phyloP scores from a whole-genome alignment of 345 rosid species.

The Luvunga scandens region DNA sequence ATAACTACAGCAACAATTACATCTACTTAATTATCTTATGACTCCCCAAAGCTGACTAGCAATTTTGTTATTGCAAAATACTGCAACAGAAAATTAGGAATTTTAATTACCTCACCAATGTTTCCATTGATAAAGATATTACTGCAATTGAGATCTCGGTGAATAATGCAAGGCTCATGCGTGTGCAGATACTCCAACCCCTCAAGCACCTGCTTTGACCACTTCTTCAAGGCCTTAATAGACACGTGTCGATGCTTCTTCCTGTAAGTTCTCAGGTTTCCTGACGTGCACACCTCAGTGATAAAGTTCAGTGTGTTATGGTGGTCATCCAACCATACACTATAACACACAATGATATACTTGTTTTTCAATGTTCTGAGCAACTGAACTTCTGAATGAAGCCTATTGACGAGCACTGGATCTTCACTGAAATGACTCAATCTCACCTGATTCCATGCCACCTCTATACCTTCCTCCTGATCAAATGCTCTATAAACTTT shows the following conservation, averaged over 20 bases:
- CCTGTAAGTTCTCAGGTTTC: slow-evolving; percentile 60
- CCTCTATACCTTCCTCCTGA: slow-evolving; percentile 74
- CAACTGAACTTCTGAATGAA: slow-evolving; percentile 60
- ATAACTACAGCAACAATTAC: not conserved
- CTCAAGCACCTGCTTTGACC: slow-evolving; percentile 64
- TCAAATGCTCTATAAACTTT: slow-evolving; percentile 76
- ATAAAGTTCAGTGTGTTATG: slow-evolving; percentile 52
- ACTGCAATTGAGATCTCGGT: slow-evolving; percentile 67
- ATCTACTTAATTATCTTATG: not conserved
- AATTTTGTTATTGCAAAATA: not conserved
- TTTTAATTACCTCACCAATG: slow-evolving; percentile 47
- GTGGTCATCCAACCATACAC: slow-evolving; percentile 53
- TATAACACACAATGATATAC: slow-evolving; percentile 59
- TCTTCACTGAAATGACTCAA: slow-evolving; percentile 47
- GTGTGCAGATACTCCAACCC: slow-evolving; percentile 64
- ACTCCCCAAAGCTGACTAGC: not conserved
- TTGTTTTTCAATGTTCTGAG: slow-evolving; percentile 54
- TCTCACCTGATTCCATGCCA: slow-evolving; percentile 74
- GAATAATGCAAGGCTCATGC: slow-evolving; percentile 69
- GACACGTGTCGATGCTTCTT: slow-evolving; percentile 70
- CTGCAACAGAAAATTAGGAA: not conserved
- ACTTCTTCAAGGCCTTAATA: slow-evolving; percentile 65
- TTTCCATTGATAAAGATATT: slow-evolving; percentile 72
- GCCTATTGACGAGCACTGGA: slow-evolving; percentile 47
- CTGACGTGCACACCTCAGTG: slow-evolving; percentile 74